Base-by-base conservation (phyloP, 495 filamentous ascomycete species). In the Staphylotrichum tortipilum region DNA sequence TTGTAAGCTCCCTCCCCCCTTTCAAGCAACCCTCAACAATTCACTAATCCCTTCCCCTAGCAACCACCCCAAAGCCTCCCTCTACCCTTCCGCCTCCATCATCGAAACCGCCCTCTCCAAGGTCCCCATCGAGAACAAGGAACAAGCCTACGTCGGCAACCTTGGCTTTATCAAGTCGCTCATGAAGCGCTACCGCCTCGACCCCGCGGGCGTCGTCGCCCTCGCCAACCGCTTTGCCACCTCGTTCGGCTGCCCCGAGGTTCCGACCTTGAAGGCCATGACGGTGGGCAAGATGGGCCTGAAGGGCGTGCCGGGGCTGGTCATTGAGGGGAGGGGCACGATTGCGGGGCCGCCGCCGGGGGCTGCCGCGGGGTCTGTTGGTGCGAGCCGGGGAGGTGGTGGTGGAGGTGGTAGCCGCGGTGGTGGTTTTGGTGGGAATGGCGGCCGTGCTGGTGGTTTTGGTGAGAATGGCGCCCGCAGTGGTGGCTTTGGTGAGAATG, bases 241-340 rank as follows among this genome's bases (percentile, higher is more conserved):
- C 9, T 40, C 60, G 14, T 56, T 65, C 4, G 63, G 63, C 9
- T 52, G 50, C 29, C 47, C 38, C 8, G 54, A 56, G 35, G 35
- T 50, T 14, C 63, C 63, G 2, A 36, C 18, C 19, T 35, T 64
- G 10, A 47, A 44, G 35, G 10, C 51, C 11, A 38, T 22, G 8
- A 47, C 40, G 2, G 53, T 65, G 19, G 46, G 50, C 26, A 65
- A 61, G 62, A 65, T 65, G 62, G 62, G 62, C 5, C 54, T 65
- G 41, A 56, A 57, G 51, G 60, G 60, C 36, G 62, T 65, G 35
- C 55, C 60, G n/a, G 62, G 62, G 4, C 19, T 65, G 24, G 31
- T 22, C 9, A 44, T 57, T 17, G 26, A 41, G 11, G 49, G 42
- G 19, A 50, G 36, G 29, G 45, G 18, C 5, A 22, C 11, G 4